These are phyloP conservation scores for Ceratocystis huliohia DNA, from an alignment of 2,329 filamentous ascomycete species.

Conservation along the genomic window DNA sequence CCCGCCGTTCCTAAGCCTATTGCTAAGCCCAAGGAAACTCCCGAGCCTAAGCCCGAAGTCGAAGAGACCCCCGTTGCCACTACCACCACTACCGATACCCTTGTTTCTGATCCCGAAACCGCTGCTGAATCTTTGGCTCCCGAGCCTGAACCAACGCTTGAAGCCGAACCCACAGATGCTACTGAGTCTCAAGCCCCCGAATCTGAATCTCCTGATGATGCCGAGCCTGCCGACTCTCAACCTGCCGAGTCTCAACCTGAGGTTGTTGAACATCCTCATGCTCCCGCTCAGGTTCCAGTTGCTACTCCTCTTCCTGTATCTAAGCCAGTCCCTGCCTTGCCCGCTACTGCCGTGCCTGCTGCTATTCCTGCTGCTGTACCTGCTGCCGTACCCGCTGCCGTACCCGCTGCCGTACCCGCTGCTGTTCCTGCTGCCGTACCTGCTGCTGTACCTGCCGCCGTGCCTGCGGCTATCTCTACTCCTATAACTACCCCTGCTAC, in stretches of 20 bases:
- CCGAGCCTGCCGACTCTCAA: conserved; percentile 27
- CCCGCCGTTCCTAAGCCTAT: conserved; percentile 45
- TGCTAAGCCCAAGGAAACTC: conserved; percentile 41
- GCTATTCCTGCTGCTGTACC: conserved; percentile 60
- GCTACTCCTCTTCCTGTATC: conserved; percentile 53
- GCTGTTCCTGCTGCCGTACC: conserved; percentile 55
- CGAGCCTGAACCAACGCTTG: conserved; percentile 11
- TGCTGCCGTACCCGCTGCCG: conserved; percentile 41
- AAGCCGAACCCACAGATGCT: conserved; percentile 24
- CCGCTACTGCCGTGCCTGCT: conserved; percentile 61
- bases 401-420: conserved; percentile 42
- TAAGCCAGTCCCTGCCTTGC: conserved; percentile 45
- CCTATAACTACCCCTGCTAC: conserved; percentile 49
- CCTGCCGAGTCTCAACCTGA: conserved; percentile 26
- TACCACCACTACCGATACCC: conserved; percentile 10
- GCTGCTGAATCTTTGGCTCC: conserved; percentile 2
- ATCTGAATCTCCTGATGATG: conserved; percentile 23
- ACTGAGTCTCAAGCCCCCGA: conserved; percentile 24
- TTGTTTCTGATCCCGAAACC: conserved; percentile 6
- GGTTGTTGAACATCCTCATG: conserved; percentile 34
- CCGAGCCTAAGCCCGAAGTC: conserved; percentile 32
- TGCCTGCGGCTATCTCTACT: conserved; percentile 50
- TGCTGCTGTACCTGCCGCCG: conserved; percentile 44
- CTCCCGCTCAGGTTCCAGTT: conserved; percentile 23
- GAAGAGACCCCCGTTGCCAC: conserved; percentile 22